Percentiles rank a stretch among this genome's conserved stretches.
Conservation (phyloP, 257 asterid genomes). For the Lycium barbarum region DNA sequence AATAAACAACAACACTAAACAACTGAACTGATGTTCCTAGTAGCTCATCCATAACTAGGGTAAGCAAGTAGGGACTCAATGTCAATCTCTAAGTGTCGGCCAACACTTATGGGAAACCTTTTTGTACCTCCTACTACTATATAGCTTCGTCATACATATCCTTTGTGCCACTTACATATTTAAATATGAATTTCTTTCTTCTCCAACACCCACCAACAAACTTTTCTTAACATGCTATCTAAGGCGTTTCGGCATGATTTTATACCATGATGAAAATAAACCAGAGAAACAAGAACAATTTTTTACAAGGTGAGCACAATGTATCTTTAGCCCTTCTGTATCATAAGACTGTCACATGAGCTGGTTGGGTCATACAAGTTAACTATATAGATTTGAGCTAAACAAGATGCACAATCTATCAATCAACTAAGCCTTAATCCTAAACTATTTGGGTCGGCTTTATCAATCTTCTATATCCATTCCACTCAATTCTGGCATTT, state of each 20-base stretch:
- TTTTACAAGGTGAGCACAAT: neutral
- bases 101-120: neutral
- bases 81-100: neutral
- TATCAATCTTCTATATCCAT: neutral
- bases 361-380: neutral
- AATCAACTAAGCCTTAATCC: neutral
- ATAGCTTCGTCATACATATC: neutral
- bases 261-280: neutral
- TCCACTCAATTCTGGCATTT: neutral
- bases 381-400: neutral
- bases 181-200: neutral
- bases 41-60: neutral
- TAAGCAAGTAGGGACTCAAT: neutral
- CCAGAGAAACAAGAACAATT: neutral
- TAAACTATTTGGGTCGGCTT: too few species aligned
- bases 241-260: neutral
- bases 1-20: neutral
- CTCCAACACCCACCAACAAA: neutral
- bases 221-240: neutral
- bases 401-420: conserved; percentile 10
- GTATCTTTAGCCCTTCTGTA: neutral
- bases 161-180: neutral
- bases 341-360: neutral
- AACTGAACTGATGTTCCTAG: neutral
- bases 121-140: neutral